These are phyloP conservation scores for Trypanosoma theileri DNA, from an alignment of 208 protist genomes.

Conservation along the genomic window DNA sequence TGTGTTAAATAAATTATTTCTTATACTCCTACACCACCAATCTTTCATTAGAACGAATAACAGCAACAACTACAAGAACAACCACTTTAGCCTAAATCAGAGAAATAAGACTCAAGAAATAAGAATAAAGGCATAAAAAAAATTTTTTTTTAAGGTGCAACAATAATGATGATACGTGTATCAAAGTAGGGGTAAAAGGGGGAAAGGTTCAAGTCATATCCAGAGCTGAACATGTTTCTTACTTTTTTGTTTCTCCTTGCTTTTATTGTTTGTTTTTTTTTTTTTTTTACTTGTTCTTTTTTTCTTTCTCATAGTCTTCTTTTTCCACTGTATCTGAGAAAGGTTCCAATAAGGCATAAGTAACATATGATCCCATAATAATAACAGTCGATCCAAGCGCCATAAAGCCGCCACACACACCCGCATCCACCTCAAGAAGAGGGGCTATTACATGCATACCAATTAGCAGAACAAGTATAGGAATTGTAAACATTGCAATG, in stretches of 20 bases:
- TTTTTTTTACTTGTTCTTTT: neutral
- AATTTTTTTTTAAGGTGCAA: too few species aligned
- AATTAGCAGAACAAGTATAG: conserved; percentile 57
- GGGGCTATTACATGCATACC: conserved; percentile 65
- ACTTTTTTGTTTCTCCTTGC: too few species aligned
- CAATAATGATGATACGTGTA: too few species aligned
- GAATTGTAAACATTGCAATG: conserved; percentile 68
- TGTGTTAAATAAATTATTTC: too few species aligned
- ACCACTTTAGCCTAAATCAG: neutral
- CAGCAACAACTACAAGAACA: neutral
- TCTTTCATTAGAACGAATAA: neutral
- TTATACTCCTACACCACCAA: neutral
- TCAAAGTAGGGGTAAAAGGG: too few species aligned
- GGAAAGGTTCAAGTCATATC: too few species aligned
- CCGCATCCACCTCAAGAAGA: conserved; percentile 35
- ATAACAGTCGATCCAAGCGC: conserved; percentile 42
- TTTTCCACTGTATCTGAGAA: neutral
- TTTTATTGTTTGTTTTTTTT: neutral
- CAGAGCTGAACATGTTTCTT: too few species aligned
- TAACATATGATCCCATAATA: conserved; percentile 60
- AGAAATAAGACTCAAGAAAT: neutral
- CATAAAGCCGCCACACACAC: conserved; percentile 64
- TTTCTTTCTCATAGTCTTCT: conserved; percentile 2
- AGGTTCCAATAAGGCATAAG: conserved; percentile 59
- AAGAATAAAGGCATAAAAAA: neutral